Base-by-base conservation (phyloP, 1,139 yeast genomes). In the Nematodospora anomalae region DNA sequence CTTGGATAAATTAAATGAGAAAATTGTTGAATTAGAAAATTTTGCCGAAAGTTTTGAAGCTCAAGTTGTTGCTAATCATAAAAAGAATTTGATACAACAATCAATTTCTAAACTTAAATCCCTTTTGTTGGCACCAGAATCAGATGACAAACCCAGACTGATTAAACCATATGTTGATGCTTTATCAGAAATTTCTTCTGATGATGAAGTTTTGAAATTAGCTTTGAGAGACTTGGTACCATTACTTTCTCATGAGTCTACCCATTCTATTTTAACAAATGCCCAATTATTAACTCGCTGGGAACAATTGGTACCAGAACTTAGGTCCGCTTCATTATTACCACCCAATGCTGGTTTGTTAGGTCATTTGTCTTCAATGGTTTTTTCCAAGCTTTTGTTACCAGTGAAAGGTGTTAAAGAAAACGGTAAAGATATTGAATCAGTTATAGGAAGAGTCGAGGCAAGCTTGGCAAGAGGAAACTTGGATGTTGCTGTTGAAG, bases 291-390 rank as follows among this genome's bases (percentile, higher is more conserved):
- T 76, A 48, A 60, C 79, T 34, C 76, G 89, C 59, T 84, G 92
- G 84, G 79, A 80, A 48, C 68, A 81, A 41, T 72, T 92, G 43
- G 82, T 78, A 14, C 95, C 95, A 13, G 96, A 90, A 62, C 79
- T 92, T 55, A 82, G 96, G 61, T 80, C 89, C 20, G 92, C 95
- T 7, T 82, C 96, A 9, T 66, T 89, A 50, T 75, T 87, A 45
- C 97, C 97, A 35, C 95, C 95, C 51, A 86, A 90, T 58, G 96
- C 98, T 22, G 98, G 98, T 53, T 76, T 92, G 41, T 76, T 92
- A 51, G 97, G 97, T 29, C 97, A 92, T 62, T 61, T 89, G 36
- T 76, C 95, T 7, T 90, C 97, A 10, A 66, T 75, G 45, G 41
- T 88, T 7, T 86, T 90, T 56, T 84, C 96, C 33, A 78, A 78